These are phyloP conservation scores for Agaricus blazei DNA, from an alignment of 768 basidiomycete genomes.

Conservation along the genomic window DNA sequence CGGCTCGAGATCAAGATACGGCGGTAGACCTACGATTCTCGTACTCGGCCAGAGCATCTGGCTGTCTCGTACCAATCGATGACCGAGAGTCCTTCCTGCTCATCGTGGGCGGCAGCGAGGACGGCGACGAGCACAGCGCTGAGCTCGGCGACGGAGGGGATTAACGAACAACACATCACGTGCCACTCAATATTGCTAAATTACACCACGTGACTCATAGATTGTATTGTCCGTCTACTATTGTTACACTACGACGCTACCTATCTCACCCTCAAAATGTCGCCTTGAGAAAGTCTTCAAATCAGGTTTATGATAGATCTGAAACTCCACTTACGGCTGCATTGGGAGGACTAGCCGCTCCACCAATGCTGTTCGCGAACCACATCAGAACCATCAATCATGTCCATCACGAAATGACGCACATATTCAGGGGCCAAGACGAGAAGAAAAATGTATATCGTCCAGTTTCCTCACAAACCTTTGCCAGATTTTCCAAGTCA, in stretches of 20 bases:
- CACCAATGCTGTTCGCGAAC: slow-evolving; percentile 44
- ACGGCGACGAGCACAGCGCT: slow-evolving; percentile 12
- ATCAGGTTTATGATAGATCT: background rate
- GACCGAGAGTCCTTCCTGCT: slow-evolving; percentile 58
- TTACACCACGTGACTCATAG: slow-evolving; percentile 2
- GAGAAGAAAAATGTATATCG: slow-evolving; percentile 75
- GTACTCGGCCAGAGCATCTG: slow-evolving; percentile 78
- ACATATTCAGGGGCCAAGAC: slow-evolving; percentile 74
- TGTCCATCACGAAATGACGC: slow-evolving; percentile 17
- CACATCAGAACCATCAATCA: background rate
- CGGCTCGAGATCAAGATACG: slow-evolving; percentile 15
- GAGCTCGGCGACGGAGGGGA: background rate
- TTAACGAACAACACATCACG: slow-evolving; percentile 21
- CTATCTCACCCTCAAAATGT: background rate
- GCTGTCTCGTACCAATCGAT: slow-evolving; percentile 65
- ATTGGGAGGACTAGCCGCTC: slow-evolving; percentile 67
- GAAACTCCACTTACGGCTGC: slow-evolving; percentile 47
- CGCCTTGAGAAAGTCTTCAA: background rate
- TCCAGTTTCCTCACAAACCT: slow-evolving; percentile 49
- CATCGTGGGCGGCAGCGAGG: slow-evolving; percentile 26
- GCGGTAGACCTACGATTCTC: slow-evolving; percentile 64
- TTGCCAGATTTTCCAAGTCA: slow-evolving; percentile 59
- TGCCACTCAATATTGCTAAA: slow-evolving; percentile 14
- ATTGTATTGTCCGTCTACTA: background rate
- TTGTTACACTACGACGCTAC: background rate